Percentiles rank a stretch among this genome's conserved stretches.
Evolutionary conservation across 2,329 filamentous ascomycete species (phyloP).

Genomic region (Aspergillus neoniger): DNA sequence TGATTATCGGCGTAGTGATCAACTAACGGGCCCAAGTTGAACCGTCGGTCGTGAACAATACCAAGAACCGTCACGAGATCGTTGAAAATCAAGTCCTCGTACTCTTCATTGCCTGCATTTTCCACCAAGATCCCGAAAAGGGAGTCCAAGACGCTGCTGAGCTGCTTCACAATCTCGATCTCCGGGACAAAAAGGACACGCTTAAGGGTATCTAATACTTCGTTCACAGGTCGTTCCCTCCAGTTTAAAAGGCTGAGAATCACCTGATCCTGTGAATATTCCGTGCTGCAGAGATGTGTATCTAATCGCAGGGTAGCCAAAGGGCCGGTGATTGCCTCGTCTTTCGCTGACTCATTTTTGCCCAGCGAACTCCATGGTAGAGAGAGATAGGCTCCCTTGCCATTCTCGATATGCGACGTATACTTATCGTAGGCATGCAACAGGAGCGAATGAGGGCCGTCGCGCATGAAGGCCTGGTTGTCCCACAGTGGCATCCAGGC

Average conservation of each 20-base stretch:
- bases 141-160: constrained; percentile 84
- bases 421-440: constrained; percentile 91
- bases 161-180: constrained; percentile 93
- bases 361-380: constrained; percentile 75
- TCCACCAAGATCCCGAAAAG: constrained; percentile 91
- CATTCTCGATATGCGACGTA: constrained; percentile 70
- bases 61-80: constrained; percentile 85
- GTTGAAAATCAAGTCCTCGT: constrained; percentile 89
- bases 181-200: constrained; percentile 92
- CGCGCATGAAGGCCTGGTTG: constrained; percentile 81
- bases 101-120: constrained; percentile 85
- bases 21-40: constrained; percentile 86
- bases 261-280: constrained; percentile 87
- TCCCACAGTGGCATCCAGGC: constrained; percentile 95
- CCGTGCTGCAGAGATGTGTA: constrained; percentile 90
- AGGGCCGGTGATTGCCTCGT: constrained; percentile 72
- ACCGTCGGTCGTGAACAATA: constrained; percentile 91
- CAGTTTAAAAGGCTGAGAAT: constrained; percentile 83
- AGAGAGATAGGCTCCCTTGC: constrained; percentile 82
- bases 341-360: constrained; percentile 67
- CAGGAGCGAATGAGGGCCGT: constrained; percentile 77
- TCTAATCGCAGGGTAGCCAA: constrained; percentile 77
- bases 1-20: constrained; percentile 85
- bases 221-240: constrained; percentile 72
- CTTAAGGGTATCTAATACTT: constrained; percentile 73